Evolutionary conservation across 179 eudicot species (phyloP), one percentile per base, ranked within the genome.

Genomic region (Nepenthes alata): DNA sequence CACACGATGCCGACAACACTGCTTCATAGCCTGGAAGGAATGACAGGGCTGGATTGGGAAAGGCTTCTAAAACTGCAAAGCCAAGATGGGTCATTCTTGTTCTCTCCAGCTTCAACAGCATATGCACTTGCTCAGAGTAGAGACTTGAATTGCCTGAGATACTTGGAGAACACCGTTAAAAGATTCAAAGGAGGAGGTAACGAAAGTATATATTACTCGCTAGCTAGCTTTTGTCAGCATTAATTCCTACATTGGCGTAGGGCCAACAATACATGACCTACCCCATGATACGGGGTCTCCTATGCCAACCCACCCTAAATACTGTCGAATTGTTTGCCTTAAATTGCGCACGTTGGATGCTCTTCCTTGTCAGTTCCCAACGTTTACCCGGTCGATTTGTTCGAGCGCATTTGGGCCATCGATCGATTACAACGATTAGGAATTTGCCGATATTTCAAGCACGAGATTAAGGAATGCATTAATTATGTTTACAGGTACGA

Each of bases 71-170:
- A 77, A 34, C 73, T 93, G 58, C 95, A 86, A 67, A 70, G 81
- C 66, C 50, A 62, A 67, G 93, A 89, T 86, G 98, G 98, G 7
- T 93, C 98, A 53, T 86, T 93, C 69, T 75, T 89, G 67, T 89
- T 89, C 59, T 93, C 98, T 53, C 98, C 98, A 66, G 75, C 98
- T 38, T 86, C 98, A 58, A 91, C 98, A 71, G 98, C 96, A 64
- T 91, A 71, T 75, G 98, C 96, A n/a, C 85, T 91, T 67, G 84
- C 80, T 70, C 84, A 93, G 36, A 89, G 95, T 35, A 80, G 81
- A 44, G 85, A 93, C 65, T 8, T 47, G 38, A 83, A 86, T 53
- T 93, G 95, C 72, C 70, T 89, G 57, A 61, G 47, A 12, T 93
- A 93, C 81, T 79, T 89, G 3, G 69, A 73, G 62, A 83, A 74